Evolutionary conservation across 2,329 filamentous ascomycete species (phyloP).

Genomic region (Juglanconis juglandina): DNA sequence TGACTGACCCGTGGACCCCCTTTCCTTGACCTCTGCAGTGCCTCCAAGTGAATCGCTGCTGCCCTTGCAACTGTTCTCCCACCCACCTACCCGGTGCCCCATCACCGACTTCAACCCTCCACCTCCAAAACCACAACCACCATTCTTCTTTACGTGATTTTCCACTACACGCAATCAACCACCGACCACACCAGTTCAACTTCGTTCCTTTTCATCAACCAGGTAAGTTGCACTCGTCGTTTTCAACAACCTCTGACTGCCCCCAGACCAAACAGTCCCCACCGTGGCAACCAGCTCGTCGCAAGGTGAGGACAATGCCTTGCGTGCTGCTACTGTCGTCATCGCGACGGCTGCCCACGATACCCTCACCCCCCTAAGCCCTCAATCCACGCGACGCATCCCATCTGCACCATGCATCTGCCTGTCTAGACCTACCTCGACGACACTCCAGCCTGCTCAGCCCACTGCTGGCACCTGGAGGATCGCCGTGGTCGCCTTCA

Average conservation of each 20-base stretch:
- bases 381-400: conserved; percentile 2
- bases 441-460: conserved; percentile 3
- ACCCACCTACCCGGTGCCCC: conserved; percentile 9
- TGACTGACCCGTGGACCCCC: no score
- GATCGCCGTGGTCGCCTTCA: conserved; percentile 23
- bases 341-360: conserved; percentile 8
- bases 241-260: background rate
- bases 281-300: conserved; percentile 10
- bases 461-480: conserved; percentile 12
- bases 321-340: conserved; percentile 14
- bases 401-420: background rate
- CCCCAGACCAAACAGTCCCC: conserved; percentile 15
- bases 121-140: conserved; percentile 3
- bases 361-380: conserved; percentile 1
- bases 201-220: conserved; percentile 9
- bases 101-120: conserved; percentile 14
- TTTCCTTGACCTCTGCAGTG: no score
- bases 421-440: background rate
- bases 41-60: no score
- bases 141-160: conserved; percentile 15
- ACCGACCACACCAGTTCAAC: background rate
- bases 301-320: conserved; percentile 8
- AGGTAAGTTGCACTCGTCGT: conserved; percentile 7
- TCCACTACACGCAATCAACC: conserved; percentile 3
- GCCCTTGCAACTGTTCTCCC: background rate